Conservation (phyloP, 2,329 filamentous ascomycete genomes). For the Zymoseptoria brevis region DNA sequence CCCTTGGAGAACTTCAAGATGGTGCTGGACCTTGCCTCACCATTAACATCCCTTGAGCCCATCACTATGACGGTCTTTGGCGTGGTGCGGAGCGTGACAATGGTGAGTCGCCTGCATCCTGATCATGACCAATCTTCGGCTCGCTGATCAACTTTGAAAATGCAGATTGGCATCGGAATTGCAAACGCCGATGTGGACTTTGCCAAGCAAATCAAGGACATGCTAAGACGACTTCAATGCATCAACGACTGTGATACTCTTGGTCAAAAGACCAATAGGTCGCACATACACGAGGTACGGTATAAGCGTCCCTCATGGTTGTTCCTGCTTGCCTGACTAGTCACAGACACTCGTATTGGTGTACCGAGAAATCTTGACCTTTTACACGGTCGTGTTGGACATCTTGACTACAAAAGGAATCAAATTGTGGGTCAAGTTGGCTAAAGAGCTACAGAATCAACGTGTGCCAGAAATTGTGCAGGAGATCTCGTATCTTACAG, state of each 20-base stretch:
- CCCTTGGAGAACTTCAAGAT: background rate
- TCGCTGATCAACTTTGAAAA: background rate
- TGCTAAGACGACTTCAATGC: background rate
- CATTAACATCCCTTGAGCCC: background rate
- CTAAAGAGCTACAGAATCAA: background rate
- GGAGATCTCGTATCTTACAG: background rate
- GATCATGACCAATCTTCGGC: background rate
- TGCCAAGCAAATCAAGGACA: background rate
- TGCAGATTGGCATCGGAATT: background rate
- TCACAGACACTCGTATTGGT: background rate
- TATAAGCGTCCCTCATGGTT: background rate
- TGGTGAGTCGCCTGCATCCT: background rate
- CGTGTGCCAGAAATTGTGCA: background rate
- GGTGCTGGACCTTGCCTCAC: background rate
- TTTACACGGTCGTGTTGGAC: background rate
- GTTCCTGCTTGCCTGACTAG: background rate
- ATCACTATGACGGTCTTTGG: background rate
- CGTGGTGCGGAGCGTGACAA: background rate
- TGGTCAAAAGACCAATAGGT: background rate
- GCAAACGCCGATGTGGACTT: background rate
- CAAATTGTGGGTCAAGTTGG: background rate
- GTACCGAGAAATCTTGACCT: background rate
- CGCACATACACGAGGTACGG: background rate
- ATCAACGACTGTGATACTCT: background rate
- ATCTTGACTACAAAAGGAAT: background rate